A percentile compares a stretch with the other conserved stretches of the same genome.
These are phyloP conservation scores for Cenchrus fungigraminus DNA, from an alignment of 176 grass and related monocot genomes.

Conservation along the genomic window DNA sequence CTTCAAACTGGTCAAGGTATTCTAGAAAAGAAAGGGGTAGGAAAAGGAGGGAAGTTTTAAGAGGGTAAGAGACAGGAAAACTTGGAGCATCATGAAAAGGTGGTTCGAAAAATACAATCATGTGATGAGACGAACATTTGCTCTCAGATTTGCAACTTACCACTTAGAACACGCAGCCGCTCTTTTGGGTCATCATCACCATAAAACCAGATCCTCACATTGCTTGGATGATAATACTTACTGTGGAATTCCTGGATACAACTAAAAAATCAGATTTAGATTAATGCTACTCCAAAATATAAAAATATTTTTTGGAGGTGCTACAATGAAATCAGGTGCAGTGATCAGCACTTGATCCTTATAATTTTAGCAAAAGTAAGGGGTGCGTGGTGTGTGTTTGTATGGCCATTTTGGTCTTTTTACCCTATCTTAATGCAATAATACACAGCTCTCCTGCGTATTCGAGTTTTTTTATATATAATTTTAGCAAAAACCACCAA, in stretches of 20 bases:
- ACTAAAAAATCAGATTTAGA: conserved; percentile 6
- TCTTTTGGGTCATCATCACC: conserved; percentile 91
- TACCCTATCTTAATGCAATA: no score
- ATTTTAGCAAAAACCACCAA: conserved; percentile 7
- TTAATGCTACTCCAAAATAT: conserved; percentile 14
- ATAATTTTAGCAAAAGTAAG: conserved; percentile 2
- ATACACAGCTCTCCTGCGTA: no score
- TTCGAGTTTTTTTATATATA: background rate
- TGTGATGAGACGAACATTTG: conserved; percentile 24
- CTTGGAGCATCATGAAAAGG: conserved; percentile 28
- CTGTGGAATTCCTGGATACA: conserved; percentile 83
- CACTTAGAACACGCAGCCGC: conserved; percentile 76
- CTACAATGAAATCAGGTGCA: conserved; percentile 5
- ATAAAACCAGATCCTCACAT: conserved; percentile 99
- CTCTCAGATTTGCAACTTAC: conserved; percentile 48
- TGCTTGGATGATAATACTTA: conserved; percentile 94
- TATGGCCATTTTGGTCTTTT: no score
- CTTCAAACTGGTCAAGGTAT: conserved; percentile 94
- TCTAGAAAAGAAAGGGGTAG: conserved; percentile 50
- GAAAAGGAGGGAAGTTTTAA: background rate
- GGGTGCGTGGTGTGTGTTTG: no score
- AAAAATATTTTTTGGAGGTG: background rate
- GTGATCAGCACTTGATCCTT: conserved; percentile 24
- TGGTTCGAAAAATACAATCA: conserved; percentile 20
- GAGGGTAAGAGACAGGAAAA: conserved; percentile 20